Conservation (phyloP, 208 protist species). For the Naegleria lovaniensis region DNA sequence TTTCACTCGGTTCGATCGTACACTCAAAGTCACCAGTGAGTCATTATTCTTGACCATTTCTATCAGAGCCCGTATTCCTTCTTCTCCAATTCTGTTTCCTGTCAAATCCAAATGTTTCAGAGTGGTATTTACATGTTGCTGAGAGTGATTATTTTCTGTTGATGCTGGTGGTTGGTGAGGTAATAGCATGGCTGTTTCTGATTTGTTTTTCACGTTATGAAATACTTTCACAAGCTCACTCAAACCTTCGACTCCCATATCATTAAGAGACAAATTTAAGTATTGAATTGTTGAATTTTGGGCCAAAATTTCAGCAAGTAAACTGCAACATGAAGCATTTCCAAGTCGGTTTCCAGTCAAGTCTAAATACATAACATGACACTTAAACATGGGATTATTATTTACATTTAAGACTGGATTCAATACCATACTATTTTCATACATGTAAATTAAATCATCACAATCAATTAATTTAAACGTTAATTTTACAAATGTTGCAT, state of each 20-base stretch:
- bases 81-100: not conserved
- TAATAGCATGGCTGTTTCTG: not conserved
- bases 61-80: not conserved
- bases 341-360: not conserved
- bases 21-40: not conserved
- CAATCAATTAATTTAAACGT: not conserved
- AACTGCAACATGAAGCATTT: not conserved
- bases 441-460: not conserved
- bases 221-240: not conserved
- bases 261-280: slow-evolving; percentile 23
- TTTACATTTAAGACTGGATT: not conserved
- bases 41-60: not conserved
- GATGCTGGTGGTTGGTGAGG: not conserved
- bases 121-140: not conserved
- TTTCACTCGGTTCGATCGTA: not conserved
- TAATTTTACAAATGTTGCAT: not conserved
- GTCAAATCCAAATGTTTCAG: slow-evolving; percentile 20
- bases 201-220: not conserved
- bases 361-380: not conserved
- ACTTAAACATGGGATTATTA: not conserved
- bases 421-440: not conserved
- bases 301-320: not conserved
- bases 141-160: not conserved
- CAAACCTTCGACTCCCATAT: not conserved
- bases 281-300: not conserved